Evolutionary conservation across 495 filamentous ascomycete species (phyloP), one percentile per base, ranked within the genome.

Genomic region (Penicillium flavigenum): DNA sequence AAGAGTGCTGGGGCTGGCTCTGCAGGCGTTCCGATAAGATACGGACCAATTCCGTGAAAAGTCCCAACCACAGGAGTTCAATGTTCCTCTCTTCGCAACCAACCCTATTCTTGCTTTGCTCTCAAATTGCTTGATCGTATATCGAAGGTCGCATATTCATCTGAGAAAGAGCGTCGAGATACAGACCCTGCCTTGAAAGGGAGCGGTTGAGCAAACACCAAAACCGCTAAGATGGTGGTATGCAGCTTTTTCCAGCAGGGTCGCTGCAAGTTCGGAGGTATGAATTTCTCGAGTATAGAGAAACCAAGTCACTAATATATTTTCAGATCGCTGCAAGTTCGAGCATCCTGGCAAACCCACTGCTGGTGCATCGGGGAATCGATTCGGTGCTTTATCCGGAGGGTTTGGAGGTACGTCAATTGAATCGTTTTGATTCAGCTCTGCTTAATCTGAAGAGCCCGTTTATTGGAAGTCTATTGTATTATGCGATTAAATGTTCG

Each of bases 211-310:
- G n/a, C 46, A 56, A 38, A 46, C 47, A 47, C 10, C 41, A 27
- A 51, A 41, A 47, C 31, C 44, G 51, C 48, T 51, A 59, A 56
- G 1, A 88, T 88, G 86, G 63, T 69, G 4, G 72, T 91, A 61
- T 96, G 91, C 78, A 79, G 65, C 38, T 92, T 83, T 67, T 96
- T 78, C 64, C 83, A 83, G 69, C 82, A 86, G 69, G 89, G 88
- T 44, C 79, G 80, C 50, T 96, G 91, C 78, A 85, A 77, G 63
- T 87, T 80, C 65, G 91, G 90, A 64, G 76, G 80, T 79, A 72
- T 34, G 69, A 49, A n/a, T n/a, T 3, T 14, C n/a, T 48, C 12
- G 24, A 55, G 9, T 7, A 24, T 7, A n/a, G 1, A 14, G 9
- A 47, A 36, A 38, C 12, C 0, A 17, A 9, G 26, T 22, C 4